These are phyloP conservation scores for Oryza nivara DNA, from an alignment of 176 grass and related monocot genomes.

Conservation along the genomic window DNA sequence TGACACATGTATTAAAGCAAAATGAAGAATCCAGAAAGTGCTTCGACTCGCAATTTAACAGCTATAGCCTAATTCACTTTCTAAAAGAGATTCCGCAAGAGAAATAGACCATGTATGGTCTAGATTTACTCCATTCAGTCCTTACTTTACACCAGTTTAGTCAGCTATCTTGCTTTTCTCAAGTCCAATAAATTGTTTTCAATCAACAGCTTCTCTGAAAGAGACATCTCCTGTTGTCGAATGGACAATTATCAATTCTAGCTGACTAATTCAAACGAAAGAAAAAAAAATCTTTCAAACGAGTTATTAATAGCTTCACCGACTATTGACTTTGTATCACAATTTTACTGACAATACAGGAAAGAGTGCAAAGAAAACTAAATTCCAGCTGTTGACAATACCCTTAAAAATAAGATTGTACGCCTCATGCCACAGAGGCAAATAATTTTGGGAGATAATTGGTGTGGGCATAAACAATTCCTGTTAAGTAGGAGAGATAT, in stretches of 20 bases:
- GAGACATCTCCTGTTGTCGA: constrained; percentile 10
- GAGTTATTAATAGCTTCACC: not conserved
- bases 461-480: constrained; percentile 13
- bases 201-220: not conserved
- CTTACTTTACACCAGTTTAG: constrained; percentile 13
- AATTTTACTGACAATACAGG: not conserved
- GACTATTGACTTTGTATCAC: constrained; percentile 22
- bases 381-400: constrained; percentile 19
- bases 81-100: not conserved
- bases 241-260: constrained; percentile 10
- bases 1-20: constrained; percentile 28
- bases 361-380: constrained; percentile 9
- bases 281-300: not conserved
- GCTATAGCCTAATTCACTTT: not conserved
- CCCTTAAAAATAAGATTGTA: not conserved
- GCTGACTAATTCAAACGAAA: not conserved
- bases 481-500: constrained; percentile 19
- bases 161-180: not conserved
- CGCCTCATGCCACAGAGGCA: not conserved
- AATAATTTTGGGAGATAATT: not conserved
- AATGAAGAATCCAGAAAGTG: constrained; percentile 39
- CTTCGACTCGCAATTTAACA: not conserved
- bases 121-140: not conserved
- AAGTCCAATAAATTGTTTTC: constrained; percentile 26
- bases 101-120: constrained; percentile 13